Evolutionary conservation across 2,329 filamentous ascomycete species (phyloP), one percentile per base, ranked within the genome.

Genomic region (Pestalotiopsis sp.): DNA sequence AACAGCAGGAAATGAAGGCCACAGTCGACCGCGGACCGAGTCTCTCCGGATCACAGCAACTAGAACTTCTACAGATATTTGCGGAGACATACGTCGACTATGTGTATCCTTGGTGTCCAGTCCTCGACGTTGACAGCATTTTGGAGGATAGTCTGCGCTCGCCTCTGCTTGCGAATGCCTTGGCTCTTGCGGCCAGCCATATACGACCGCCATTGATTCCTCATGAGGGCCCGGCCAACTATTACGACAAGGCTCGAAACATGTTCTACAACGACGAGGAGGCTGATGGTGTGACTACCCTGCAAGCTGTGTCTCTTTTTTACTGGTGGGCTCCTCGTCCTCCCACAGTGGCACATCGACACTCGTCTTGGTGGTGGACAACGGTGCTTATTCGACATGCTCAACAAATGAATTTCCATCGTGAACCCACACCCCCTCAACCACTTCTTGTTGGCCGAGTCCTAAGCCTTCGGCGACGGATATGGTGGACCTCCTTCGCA

Each of bases 331-430:
- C 80, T 3, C 80, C 82, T 6, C 74, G 78, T 0, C 73, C 78
- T 41, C 81, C 82, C 0, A 77, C 79, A 1, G 78, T 76, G 1
- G 79, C 81, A 2, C 79, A 81, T 63, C 76, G 79, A 2, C 78
- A 84, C 70, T 78, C 80, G 1, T 80, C 80, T 25, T 84, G 81
- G 82, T 84, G 82, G 82, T 84, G 82, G 82, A 83, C 81, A 0
- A 80, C 79, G 2, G 78, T 83, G 3, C 76, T 81, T 14, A 83
- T 84, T 23, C 73, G 82, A 13, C 80, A 82, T 68, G 82, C 80
- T 2, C 82, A 84, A 67, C 81, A 84, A 67, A 79, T 83, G 74
- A 82, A 81, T 49, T 73, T 84, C 6, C 82, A 84, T 59, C 79
- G 81, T 2, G 81, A 83, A 62, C 80, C 79, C 0, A 70, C 72